These are phyloP conservation scores for Durio zibethinus DNA, from an alignment of 345 rosid genomes.

Conservation along the genomic window DNA sequence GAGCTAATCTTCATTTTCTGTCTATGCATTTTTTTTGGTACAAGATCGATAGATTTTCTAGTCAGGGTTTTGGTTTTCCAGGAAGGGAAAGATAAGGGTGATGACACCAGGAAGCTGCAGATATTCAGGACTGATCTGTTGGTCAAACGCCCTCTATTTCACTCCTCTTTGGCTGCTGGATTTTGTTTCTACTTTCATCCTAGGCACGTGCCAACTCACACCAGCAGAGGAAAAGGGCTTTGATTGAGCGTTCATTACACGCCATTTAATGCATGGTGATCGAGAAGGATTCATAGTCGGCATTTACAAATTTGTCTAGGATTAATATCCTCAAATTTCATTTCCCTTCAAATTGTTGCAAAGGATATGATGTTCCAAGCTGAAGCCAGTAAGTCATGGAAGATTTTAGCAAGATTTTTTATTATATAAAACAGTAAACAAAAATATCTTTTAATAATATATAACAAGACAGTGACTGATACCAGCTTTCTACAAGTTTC, in stretches of 20 bases:
- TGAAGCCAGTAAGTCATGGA: no score
- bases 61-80: neutral
- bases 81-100: neutral
- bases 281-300: no score
- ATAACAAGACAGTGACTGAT: no score
- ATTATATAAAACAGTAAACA: no score
- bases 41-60: neutral
- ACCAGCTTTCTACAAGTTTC: no score
- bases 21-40: neutral
- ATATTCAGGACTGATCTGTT: neutral
- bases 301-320: neutral
- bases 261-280: neutral
- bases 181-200: neutral
- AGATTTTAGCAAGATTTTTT: no score
- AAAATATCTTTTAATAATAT: no score
- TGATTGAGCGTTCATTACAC: neutral
- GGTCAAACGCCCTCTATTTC: neutral
- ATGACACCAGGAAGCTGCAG: neutral
- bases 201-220: neutral
- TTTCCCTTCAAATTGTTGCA: no score
- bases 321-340: no score
- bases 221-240: neutral
- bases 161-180: neutral
- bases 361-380: no score
- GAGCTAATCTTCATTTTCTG: slow-evolving; percentile 18